These are phyloP conservation scores for Backusella tuberculispora DNA, from an alignment of 192 early-diverging fungal species.

Conservation along the genomic window DNA sequence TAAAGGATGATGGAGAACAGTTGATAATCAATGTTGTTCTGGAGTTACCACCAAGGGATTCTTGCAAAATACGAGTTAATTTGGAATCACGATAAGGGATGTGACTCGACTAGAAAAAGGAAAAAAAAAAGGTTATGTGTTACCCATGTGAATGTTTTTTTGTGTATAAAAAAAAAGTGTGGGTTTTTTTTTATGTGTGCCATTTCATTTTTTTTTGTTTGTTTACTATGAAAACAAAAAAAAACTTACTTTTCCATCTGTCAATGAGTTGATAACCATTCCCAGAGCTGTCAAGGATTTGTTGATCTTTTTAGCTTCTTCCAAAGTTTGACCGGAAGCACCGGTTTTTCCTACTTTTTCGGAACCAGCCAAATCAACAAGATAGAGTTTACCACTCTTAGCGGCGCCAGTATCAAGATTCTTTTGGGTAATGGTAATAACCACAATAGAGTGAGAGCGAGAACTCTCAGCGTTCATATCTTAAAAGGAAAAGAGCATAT, in stretches of 20 bases:
- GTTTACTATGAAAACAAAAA: not conserved
- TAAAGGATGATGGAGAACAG: slow-evolving; percentile 96
- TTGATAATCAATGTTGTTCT: slow-evolving; percentile 99
- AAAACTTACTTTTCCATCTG: slow-evolving; percentile 88
- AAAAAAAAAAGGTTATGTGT: not conserved
- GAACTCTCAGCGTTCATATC: slow-evolving; percentile 99
- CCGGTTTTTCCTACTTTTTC: slow-evolving; percentile 99
- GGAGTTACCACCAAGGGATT: slow-evolving; percentile 99
- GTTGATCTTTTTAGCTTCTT: slow-evolving; percentile 99
- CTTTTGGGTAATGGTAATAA: slow-evolving; percentile 94
- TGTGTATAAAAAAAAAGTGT: not conserved
- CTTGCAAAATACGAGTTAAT: slow-evolving; percentile 98
- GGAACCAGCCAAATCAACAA: slow-evolving; percentile 99
- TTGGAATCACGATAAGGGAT: slow-evolving; percentile 99
- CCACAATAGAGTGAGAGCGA: slow-evolving; percentile 97
- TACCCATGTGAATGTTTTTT: slow-evolving; percentile 5
- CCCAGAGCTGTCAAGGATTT: slow-evolving; percentile 96
- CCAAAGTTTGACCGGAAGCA: slow-evolving; percentile 94
- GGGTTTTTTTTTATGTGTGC: not conserved
- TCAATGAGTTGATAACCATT: slow-evolving; percentile 99
- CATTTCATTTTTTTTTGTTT: not conserved
- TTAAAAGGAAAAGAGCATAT: slow-evolving; percentile 34
- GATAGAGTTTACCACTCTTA: slow-evolving; percentile 89
- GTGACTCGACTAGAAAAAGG: slow-evolving; percentile 75
- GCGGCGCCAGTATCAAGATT: slow-evolving; percentile 87